Conservation (phyloP, 179 eudicot species). For the Silene vulgaris region DNA sequence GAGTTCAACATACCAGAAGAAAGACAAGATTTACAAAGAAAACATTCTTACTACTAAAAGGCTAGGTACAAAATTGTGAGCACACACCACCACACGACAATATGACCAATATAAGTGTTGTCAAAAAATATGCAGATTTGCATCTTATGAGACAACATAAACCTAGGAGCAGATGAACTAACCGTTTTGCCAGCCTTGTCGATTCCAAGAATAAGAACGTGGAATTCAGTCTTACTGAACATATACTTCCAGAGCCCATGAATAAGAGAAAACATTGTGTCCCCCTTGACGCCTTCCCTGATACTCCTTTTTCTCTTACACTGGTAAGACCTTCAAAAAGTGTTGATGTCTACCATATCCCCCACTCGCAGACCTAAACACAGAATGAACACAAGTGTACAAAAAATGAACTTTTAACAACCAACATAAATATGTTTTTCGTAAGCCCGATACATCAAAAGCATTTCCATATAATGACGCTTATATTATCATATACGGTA, state of each 20-base stretch:
- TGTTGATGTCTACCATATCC: slow-evolving; percentile 16
- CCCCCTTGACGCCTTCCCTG: slow-evolving; percentile 22
- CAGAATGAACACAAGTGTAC: background rate
- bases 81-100: no score
- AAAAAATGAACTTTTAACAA: background rate
- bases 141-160: background rate
- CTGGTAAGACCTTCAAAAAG: slow-evolving; percentile 29
- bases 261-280: slow-evolving; percentile 74
- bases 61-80: no score
- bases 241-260: slow-evolving; percentile 86
- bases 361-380: slow-evolving; percentile 15
- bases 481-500: background rate
- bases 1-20: no score
- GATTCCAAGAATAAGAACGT: slow-evolving; percentile 91
- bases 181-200: slow-evolving; percentile 99
- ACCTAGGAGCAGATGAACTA: background rate
- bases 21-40: no score
- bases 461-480: background rate
- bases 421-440: background rate
- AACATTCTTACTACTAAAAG: no score
- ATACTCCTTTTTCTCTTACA: slow-evolving; percentile 23
- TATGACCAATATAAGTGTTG: no score
- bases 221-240: slow-evolving; percentile 89
- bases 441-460: slow-evolving; percentile 1
- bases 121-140: no score